These are phyloP conservation scores for Tagetes patula DNA, from an alignment of 129 eudicot species.

Conservation along the genomic window DNA sequence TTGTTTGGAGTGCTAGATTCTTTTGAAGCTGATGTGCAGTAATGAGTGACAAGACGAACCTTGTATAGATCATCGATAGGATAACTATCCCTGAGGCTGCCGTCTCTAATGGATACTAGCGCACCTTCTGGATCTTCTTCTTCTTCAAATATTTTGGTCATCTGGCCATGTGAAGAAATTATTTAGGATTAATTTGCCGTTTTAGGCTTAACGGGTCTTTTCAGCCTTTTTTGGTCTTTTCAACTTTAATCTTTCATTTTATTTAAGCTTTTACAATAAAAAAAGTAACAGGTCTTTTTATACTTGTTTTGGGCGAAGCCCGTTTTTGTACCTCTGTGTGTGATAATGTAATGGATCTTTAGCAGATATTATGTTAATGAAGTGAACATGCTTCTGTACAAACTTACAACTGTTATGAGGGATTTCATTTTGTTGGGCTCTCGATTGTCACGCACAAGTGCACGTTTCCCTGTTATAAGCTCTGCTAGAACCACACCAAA, in stretches of 20 bases:
- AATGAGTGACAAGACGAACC: conserved; percentile 40
- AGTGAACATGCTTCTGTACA: background rate
- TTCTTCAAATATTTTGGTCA: conserved; percentile 56
- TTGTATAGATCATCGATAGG: conserved; percentile 65
- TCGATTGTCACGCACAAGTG: conserved; percentile 63
- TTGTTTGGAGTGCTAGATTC: background rate
- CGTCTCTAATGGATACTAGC: conserved; percentile 51
- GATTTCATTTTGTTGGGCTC: conserved; percentile 78
- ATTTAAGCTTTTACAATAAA: too few relatives aligned
- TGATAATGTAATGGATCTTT: background rate
- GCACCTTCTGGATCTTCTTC: conserved; percentile 62
- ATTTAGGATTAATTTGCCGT: background rate
- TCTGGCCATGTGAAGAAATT: conserved; percentile 31
- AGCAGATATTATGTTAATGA: background rate
- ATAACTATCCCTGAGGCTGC: conserved; percentile 63
- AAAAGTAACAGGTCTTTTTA: background rate
- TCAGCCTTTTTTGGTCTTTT: background rate
- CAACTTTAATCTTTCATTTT: too few relatives aligned
- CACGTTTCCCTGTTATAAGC: conserved; percentile 86
- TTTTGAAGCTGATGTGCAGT: background rate
- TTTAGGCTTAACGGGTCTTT: background rate
- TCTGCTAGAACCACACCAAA: conserved; percentile 90
- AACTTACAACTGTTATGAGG: conserved; percentile 77
- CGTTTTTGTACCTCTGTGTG: background rate
- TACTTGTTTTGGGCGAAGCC: background rate